Percentiles rank a stretch among this genome's conserved stretches.
Conservation (phyloP, 2,329 filamentous ascomycete genomes). For the Stagonosporopsis tanaceti region DNA sequence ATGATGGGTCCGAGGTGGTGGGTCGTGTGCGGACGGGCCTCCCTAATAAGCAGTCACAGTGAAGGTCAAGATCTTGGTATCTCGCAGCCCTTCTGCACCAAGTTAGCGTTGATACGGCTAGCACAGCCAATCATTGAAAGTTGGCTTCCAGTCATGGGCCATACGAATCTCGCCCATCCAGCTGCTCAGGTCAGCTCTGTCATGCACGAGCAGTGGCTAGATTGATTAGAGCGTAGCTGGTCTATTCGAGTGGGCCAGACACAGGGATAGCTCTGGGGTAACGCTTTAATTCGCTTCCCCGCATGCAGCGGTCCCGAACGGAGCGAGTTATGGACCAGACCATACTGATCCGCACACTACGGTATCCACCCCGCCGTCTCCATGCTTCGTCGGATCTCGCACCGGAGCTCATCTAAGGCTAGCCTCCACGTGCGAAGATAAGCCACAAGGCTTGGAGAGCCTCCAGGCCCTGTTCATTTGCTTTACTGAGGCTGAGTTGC, state of each 20-base stretch:
- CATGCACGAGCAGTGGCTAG: neutral
- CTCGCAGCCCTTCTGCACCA: neutral
- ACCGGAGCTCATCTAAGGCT: conserved; percentile 4
- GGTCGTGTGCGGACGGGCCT: neutral
- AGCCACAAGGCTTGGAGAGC: conserved; percentile 2
- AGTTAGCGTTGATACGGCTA: conserved; percentile 7
- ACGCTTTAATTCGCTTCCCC: conserved; percentile 9
- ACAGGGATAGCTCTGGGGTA: conserved; percentile 14
- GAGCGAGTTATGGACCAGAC: neutral
- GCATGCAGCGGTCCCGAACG: conserved; percentile 1
- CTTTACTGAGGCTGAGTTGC: conserved; percentile 3
- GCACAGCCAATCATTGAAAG: neutral
- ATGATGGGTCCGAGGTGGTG: conserved; percentile 11
- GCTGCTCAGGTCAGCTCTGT: conserved; percentile 3
- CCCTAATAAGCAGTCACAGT: conserved; percentile 9
- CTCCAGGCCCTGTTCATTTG: neutral
- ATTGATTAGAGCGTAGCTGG: neutral
- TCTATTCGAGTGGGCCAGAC: conserved; percentile 3
- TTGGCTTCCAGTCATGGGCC: neutral
- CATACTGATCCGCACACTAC: conserved; percentile 11
- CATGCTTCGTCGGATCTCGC: conserved; percentile 6
- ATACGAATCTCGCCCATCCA: conserved; percentile 6
- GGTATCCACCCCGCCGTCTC: conserved; percentile 3
- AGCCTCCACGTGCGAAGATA: conserved; percentile 5
- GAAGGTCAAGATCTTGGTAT: conserved; percentile 16